Evolutionary conservation across 1,139 yeast genomes (phyloP), one percentile per base, ranked within the genome.

Genomic region (Yamadazyma dushanensis): DNA sequence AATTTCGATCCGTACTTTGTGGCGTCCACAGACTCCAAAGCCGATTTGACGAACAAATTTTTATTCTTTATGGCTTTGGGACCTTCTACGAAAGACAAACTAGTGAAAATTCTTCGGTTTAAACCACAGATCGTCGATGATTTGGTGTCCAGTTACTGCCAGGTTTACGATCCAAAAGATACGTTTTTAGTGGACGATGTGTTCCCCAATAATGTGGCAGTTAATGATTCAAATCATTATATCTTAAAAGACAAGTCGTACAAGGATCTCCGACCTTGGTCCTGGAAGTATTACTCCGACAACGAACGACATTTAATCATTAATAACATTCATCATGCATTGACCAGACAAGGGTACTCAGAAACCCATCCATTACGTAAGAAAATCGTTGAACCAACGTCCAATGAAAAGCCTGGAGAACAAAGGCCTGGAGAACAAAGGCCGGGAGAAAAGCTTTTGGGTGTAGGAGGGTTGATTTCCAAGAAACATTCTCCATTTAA

Each of bases 341-440:
- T 70, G 43, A 68, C 71, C 16, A 49, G 76, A 32, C 50, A 67
- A 30, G 76, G 76, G 20, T 70, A 56, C 40, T 66, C 66, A 48
- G 70, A 63, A 29, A 66, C 74, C 10, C 75, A 70, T 47, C 76
- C 76, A 5, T 53, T 70, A 36, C 51, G 76, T 28, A 61, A 54
- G 38, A 66, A 63, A 40, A 59, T 70, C 33, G 53, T 54, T 32
- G 61, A 56, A n/a, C 39, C 49, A 2, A 11, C 16, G 9, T 11
- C 23, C 5, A n/a, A n/a, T n/a, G n/a, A n/a, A n/a, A n/a, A n/a
- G n/a, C n/a, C n/a, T n/a, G n/a, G n/a, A n/a, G n/a, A n/a, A n/a
- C n/a, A n/a, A n/a, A n/a, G n/a, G n/a, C n/a, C n/a, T n/a, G n/a
- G n/a, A n/a, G n/a, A n/a, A n/a, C n/a, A n/a, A n/a, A n/a, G n/a